These are phyloP conservation scores for Scedosporium apiospermum DNA, from an alignment of 2,329 filamentous ascomycete species.

Conservation along the genomic window DNA sequence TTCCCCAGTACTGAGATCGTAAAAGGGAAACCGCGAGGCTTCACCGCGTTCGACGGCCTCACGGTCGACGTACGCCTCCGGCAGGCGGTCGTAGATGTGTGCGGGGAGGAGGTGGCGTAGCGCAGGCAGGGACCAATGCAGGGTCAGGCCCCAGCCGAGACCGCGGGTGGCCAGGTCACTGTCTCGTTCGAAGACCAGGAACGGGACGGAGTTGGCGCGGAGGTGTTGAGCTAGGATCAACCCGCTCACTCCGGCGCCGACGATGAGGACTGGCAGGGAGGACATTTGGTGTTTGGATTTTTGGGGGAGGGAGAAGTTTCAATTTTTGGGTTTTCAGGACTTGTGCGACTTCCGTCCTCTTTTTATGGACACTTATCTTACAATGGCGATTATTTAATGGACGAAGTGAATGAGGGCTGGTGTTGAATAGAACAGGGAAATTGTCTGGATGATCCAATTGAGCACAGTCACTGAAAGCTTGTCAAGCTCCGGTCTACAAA, in stretches of 20 bases:
- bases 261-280: conserved; percentile 20
- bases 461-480: too few relatives aligned
- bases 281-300: neutral
- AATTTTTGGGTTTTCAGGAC: too few relatives aligned
- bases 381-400: too few relatives aligned
- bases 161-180: conserved; percentile 33
- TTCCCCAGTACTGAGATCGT: conserved; percentile 42
- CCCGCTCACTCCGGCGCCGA: conserved; percentile 27
- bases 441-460: too few relatives aligned
- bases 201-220: conserved; percentile 24
- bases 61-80: conserved; percentile 44
- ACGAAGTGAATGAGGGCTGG: too few relatives aligned
- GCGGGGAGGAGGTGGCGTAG: conserved; percentile 41
- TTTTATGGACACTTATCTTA: too few relatives aligned
- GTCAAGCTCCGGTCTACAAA: too few relatives aligned
- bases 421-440: too few relatives aligned
- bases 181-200: conserved; percentile 45
- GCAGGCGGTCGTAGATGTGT: conserved; percentile 32
- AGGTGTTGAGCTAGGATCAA: conserved; percentile 26
- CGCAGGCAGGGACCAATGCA: conserved; percentile 51
- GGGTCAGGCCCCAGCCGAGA: conserved; percentile 52
- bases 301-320: neutral
- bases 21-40: conserved; percentile 41
- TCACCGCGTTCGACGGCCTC: conserved; percentile 35
- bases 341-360: too few relatives aligned